These are phyloP conservation scores for Euphorbia peplus DNA, from an alignment of 345 rosid species.

Conservation along the genomic window DNA sequence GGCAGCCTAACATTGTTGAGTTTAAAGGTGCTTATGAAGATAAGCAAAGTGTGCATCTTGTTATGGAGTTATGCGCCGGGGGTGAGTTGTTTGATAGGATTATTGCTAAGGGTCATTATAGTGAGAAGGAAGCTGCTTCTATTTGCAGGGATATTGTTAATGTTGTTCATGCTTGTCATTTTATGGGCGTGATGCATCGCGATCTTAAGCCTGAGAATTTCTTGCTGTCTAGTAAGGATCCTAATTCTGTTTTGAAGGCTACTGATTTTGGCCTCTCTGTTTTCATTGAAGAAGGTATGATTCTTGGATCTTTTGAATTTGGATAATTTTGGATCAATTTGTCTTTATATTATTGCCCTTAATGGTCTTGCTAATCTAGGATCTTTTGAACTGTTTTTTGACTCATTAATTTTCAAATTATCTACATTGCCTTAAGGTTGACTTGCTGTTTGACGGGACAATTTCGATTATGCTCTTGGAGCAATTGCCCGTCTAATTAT, in stretches of 20 bases:
- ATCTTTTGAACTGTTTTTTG: neutral
- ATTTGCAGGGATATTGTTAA: conserved; percentile 32
- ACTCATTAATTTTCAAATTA: neutral
- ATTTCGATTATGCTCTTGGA: too few relatives aligned
- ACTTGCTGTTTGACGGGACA: neutral
- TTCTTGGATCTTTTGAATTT: neutral
- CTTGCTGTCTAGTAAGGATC: conserved; percentile 25
- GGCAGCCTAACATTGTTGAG: conserved; percentile 32
- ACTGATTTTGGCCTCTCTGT: conserved; percentile 38
- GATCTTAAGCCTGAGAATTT: conserved; percentile 36
- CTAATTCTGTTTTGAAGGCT: conserved; percentile 20
- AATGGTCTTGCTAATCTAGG: neutral
- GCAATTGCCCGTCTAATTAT: too few relatives aligned
- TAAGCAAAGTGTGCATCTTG: conserved; percentile 29
- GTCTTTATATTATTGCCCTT: neutral
- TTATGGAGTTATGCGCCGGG: conserved; percentile 31
- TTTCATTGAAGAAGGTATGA: conserved; percentile 47
- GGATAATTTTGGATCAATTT: neutral
- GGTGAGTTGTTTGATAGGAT: conserved; percentile 29
- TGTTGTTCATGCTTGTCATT: conserved; percentile 30
- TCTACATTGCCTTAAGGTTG: neutral
- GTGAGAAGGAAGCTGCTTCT: conserved; percentile 32
- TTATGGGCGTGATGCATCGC: conserved; percentile 36
- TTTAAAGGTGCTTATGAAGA: conserved; percentile 35
- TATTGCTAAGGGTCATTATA: conserved; percentile 29